Conservation (phyloP, 371 early-diverging fungal genomes). For the Mucor saturninus region DNA sequence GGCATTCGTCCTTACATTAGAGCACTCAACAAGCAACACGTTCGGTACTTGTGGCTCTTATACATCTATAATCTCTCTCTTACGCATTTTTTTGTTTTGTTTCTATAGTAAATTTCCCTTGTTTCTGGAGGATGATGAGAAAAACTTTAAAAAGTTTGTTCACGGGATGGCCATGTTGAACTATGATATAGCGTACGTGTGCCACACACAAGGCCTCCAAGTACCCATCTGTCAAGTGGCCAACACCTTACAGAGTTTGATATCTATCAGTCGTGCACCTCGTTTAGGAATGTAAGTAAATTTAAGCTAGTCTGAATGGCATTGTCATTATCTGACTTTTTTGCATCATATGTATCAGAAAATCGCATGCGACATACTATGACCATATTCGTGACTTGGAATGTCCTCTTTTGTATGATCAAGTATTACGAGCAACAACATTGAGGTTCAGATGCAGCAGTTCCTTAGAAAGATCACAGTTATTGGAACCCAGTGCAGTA, state of each 20-base stretch:
- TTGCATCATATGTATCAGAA: constrained; percentile 20
- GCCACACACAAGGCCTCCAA: constrained; percentile 80
- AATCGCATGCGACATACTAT: constrained; percentile 41
- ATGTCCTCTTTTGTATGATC: constrained; percentile 43
- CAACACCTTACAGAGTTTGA: constrained; percentile 77
- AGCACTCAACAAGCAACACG: neutral
- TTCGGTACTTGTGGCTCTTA: neutral
- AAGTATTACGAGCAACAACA: constrained; percentile 45
- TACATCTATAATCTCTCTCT: neutral
- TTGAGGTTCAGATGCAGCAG: constrained; percentile 30
- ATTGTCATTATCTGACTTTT: too few relatives aligned
- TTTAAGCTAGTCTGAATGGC: neutral
- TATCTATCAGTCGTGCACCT: constrained; percentile 68
- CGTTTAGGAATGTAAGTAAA: constrained; percentile 65
- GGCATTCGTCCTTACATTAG: constrained; percentile 60
- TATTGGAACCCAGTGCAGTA: neutral
- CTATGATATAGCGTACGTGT: constrained; percentile 85
- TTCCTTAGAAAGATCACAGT: neutral
- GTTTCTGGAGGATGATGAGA: constrained; percentile 61
- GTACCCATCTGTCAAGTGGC: constrained; percentile 64
- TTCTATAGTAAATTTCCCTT: constrained; percentile 61
- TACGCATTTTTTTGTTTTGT: neutral
- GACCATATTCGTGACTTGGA: constrained; percentile 34
- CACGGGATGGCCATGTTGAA: constrained; percentile 84
- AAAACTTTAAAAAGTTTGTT: constrained; percentile 61